Percentiles rank a stretch among this genome's conserved stretches.
Conservation (phyloP, 345 rosid genomes). For the Syzygium grande region DNA sequence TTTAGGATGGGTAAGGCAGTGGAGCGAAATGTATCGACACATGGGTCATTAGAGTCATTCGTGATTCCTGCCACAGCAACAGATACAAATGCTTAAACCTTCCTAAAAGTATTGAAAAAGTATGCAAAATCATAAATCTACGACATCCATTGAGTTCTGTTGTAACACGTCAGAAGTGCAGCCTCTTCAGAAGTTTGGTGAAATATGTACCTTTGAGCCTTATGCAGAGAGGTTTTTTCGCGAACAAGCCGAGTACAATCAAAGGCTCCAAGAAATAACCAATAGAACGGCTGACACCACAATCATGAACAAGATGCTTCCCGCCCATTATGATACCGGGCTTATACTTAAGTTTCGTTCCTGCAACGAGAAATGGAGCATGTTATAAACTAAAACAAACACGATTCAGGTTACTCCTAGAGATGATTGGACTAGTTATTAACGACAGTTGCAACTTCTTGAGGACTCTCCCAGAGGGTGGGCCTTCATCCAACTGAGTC, state of each 20-base stretch:
- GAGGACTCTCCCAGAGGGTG: background rate
- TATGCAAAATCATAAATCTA: background rate
- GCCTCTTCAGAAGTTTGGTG: background rate
- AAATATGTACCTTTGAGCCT: constrained; percentile 55
- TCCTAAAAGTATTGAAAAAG: background rate
- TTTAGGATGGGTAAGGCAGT: constrained; percentile 57
- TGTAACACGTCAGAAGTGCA: background rate
- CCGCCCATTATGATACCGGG: constrained; percentile 89
- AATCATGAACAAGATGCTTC: constrained; percentile 53
- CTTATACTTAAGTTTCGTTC: constrained; percentile 58
- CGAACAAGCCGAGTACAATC: constrained; percentile 67
- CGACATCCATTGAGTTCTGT: background rate
- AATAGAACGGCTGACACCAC: constrained; percentile 65
- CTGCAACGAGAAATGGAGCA: constrained; percentile 13
- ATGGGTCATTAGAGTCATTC: constrained; percentile 72
- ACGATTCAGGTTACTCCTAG: background rate
- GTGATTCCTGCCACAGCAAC: constrained; percentile 57
- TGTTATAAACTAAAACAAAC: background rate
- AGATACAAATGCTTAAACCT: background rate
- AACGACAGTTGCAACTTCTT: background rate
- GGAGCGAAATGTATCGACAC: constrained; percentile 69
- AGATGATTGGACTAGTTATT: background rate
- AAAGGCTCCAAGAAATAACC: constrained; percentile 88
- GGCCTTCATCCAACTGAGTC: background rate
- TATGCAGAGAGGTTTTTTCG: constrained; percentile 52